Conservation (phyloP, 371 early-diverging fungal species). For the Apophysomyces elegans region DNA sequence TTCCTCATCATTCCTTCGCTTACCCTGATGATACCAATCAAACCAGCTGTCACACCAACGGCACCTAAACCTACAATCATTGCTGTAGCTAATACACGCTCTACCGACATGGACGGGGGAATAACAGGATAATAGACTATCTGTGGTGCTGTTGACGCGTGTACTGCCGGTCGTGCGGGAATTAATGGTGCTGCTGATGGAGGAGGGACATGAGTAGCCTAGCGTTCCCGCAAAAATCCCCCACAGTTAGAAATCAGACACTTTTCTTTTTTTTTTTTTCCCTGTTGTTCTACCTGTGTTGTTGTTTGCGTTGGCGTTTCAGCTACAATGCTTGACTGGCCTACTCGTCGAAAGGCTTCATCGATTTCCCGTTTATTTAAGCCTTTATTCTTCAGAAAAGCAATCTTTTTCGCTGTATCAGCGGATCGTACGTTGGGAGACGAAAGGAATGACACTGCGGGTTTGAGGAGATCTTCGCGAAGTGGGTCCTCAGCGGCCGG, state of each 20-base stretch:
- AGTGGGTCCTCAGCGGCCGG: conserved; percentile 40
- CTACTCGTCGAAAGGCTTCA: conserved; percentile 51
- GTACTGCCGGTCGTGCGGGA: conserved; percentile 18
- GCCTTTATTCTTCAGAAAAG: conserved; percentile 67
- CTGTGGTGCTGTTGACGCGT: conserved; percentile 25
- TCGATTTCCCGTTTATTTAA: conserved; percentile 63
- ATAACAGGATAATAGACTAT: conserved; percentile 35
- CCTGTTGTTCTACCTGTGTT: not conserved
- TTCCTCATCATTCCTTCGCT: conserved; percentile 1
- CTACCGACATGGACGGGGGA: conserved; percentile 33
- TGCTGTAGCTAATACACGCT: conserved; percentile 43
- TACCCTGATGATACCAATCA: conserved; percentile 49
- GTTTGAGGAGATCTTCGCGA: conserved; percentile 60
- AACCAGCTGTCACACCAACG: conserved; percentile 44
- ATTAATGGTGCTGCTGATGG: not conserved
- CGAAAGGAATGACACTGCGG: conserved; percentile 61
- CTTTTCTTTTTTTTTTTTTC: not conserved
- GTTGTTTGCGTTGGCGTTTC: conserved; percentile 2
- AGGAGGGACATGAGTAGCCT: not conserved
- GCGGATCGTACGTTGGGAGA: conserved; percentile 63
- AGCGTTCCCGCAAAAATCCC: too few relatives aligned
- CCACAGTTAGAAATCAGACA: not conserved
- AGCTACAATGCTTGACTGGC: conserved; percentile 14
- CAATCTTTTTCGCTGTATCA: conserved; percentile 60
- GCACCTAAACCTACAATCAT: conserved; percentile 43